These are phyloP conservation scores for Hymenoscyphus scutula DNA, from an alignment of 2,329 filamentous ascomycete genomes.

Conservation along the genomic window DNA sequence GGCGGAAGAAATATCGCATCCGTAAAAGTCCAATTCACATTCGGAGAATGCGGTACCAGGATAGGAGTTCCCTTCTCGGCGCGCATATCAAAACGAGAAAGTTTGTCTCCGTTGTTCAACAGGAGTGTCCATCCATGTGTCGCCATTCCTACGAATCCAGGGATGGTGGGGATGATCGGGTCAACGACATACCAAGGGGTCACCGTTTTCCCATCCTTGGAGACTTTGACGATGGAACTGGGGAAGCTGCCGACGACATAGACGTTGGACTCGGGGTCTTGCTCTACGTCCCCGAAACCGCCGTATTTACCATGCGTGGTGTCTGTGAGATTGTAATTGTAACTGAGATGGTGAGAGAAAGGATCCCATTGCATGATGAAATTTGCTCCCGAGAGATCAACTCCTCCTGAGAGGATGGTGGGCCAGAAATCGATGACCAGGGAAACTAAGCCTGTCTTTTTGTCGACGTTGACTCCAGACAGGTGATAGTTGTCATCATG, in stretches of 20 bases:
- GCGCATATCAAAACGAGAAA: constrained; percentile 13
- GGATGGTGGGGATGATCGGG: not conserved
- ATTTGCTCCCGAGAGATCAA: constrained; percentile 16
- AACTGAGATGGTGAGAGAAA: not conserved
- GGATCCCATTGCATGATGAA: constrained; percentile 17
- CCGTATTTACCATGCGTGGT: constrained; percentile 15
- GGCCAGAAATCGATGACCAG: constrained; percentile 14
- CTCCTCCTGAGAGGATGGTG: constrained; percentile 9
- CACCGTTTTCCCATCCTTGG: constrained; percentile 7
- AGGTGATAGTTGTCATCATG: constrained; percentile 11
- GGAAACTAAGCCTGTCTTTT: constrained; percentile 10
- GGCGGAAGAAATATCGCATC: constrained; percentile 17
- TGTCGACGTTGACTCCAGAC: constrained; percentile 13
- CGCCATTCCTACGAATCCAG: constrained; percentile 11
- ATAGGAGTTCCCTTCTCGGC: constrained; percentile 1
- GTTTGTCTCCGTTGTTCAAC: not conserved
- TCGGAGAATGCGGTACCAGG: constrained; percentile 3
- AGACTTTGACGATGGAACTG: constrained; percentile 13
- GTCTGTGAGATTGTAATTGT: constrained; percentile 16
- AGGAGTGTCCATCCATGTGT: constrained; percentile 12
- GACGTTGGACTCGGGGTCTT: constrained; percentile 15
- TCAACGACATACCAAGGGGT: constrained; percentile 12
- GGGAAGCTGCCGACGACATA: constrained; percentile 16
- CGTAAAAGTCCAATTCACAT: not conserved
- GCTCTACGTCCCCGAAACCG: constrained; percentile 16